Conservation (phyloP, 352 stramenopile species). For the Phytophthora nicotianae region DNA sequence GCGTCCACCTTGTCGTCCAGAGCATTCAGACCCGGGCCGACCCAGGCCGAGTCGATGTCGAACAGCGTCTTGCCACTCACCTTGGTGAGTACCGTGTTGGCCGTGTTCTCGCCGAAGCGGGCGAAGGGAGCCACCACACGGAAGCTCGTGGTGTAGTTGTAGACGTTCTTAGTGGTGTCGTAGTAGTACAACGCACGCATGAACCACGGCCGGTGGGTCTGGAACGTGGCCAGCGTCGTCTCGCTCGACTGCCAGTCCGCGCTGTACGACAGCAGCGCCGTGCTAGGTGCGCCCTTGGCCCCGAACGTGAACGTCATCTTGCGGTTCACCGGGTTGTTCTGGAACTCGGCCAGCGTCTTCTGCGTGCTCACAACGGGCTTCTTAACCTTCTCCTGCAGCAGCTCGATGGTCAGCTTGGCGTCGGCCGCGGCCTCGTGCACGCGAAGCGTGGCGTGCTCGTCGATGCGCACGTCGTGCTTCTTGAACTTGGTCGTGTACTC, state of each 20-base stretch:
- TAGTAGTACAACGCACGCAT: conserved; percentile 83
- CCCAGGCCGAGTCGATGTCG: conserved; percentile 57
- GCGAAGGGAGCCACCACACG: conserved; percentile 61
- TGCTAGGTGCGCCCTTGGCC: conserved; percentile 30
- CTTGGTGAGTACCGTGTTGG: conserved; percentile 68
- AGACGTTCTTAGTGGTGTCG: conserved; percentile 78
- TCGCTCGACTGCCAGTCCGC: conserved; percentile 34
- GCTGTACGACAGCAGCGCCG: conserved; percentile 34
- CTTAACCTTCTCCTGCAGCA: conserved; percentile 29
- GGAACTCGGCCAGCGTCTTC: conserved; percentile 37
- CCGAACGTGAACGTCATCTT: conserved; percentile 56
- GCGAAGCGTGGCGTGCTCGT: conserved; percentile 44
- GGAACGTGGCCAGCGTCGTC: conserved; percentile 19
- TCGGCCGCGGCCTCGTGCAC: conserved; percentile 34
- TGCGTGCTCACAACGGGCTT: conserved; percentile 49
- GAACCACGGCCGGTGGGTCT: conserved; percentile 67
- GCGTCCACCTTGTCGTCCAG: conserved; percentile 73
- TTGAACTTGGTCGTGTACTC: conserved; percentile 38
- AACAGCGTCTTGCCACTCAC: conserved; percentile 64
- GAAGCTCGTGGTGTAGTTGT: conserved; percentile 86
- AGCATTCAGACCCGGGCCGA: conserved; percentile 55
- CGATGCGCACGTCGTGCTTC: conserved; percentile 30
- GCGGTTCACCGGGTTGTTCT: conserved; percentile 26
- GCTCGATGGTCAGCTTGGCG: conserved; percentile 33
- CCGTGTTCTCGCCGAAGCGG: conserved; percentile 65